A percentile compares a stretch with the other conserved stretches of the same genome.
Evolutionary conservation across 225 moss, liverwort and hornwort genomes (phyloP).

Genomic region (Physcomitrellopsis africana): DNA sequence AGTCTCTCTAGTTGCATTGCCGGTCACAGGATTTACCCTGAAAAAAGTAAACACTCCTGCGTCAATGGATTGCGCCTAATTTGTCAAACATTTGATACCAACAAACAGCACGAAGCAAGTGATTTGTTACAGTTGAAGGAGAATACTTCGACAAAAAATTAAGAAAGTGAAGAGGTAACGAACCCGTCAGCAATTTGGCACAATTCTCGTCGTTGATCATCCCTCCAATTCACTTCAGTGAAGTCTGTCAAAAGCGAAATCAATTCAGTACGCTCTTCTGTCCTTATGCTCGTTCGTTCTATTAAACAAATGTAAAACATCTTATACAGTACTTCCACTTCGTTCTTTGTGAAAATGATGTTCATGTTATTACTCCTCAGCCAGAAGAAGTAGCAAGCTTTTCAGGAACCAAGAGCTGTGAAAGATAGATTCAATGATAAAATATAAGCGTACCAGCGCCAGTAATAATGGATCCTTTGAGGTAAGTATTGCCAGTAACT

Average conservation of each 20-base stretch:
- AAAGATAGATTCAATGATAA: not conserved
- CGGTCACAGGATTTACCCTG: slow-evolving; percentile 90
- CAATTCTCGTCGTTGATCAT: slow-evolving; percentile 80
- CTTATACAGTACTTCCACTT: too few species aligned
- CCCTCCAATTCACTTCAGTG: slow-evolving; percentile 93
- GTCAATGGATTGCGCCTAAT: not conserved
- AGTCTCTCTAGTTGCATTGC: slow-evolving; percentile 88
- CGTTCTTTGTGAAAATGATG: not conserved
- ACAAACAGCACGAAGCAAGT: not conserved
- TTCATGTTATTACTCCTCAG: not conserved
- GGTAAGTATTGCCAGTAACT: slow-evolving; percentile 99
- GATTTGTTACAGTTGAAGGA: not conserved
- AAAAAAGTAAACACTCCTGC: slow-evolving; percentile 1
- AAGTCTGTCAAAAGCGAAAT: slow-evolving; percentile 62
- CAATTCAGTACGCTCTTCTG: not conserved
- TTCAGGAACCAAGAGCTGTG: not conserved
- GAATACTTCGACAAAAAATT: not conserved
- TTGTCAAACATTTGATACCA: not conserved
- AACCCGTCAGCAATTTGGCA: slow-evolving; percentile 85
- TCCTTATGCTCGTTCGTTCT: not conserved
- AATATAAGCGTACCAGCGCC: slow-evolving; percentile 75
- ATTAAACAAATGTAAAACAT: not conserved
- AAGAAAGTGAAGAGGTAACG: slow-evolving; percentile 26
- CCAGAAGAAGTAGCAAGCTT: not conserved
- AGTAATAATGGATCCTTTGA: slow-evolving; percentile 83